These are phyloP conservation scores for Citrus cavaleriei DNA, from an alignment of 345 rosid genomes.

Conservation along the genomic window DNA sequence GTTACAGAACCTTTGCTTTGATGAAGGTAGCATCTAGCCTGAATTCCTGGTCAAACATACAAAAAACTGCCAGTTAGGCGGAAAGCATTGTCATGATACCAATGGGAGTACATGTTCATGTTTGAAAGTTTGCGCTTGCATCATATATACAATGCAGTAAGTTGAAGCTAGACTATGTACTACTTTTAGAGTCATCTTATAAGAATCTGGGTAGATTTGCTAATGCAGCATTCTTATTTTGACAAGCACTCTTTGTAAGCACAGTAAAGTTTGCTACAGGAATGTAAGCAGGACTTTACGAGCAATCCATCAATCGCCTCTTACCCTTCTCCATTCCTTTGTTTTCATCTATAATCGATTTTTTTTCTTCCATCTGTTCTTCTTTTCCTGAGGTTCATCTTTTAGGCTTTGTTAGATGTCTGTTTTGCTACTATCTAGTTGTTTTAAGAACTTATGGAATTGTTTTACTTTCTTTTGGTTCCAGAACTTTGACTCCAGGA, in stretches of 20 bases:
- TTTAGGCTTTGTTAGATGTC: not conserved
- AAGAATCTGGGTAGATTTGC: not conserved
- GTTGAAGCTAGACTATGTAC: not conserved
- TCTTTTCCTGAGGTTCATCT: not conserved
- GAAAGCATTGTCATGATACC: not conserved
- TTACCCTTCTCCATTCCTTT: not conserved
- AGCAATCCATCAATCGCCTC: not conserved
- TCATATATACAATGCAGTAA: not conserved
- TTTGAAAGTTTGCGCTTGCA: not conserved
- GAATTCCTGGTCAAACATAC: not conserved
- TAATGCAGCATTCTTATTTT: not conserved
- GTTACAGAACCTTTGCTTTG: not conserved
- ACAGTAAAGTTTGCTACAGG: not conserved
- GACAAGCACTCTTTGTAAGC: not conserved
- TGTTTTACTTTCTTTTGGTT: constrained; percentile 1
- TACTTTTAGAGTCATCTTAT: not conserved
- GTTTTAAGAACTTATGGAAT: constrained; percentile 1
- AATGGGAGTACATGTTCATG: not conserved
- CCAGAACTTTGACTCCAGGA: constrained; percentile 93
- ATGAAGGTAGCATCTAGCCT: not conserved
- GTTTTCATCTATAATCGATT: not conserved
- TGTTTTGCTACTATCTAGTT: not conserved
- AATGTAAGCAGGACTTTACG: not conserved
- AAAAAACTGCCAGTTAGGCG: not conserved
- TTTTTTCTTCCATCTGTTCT: not conserved